A percentile compares a stretch with the other conserved stretches of the same genome.
Conservation (phyloP, 768 basidiomycete genomes). For the Tulasnella calospora region DNA sequence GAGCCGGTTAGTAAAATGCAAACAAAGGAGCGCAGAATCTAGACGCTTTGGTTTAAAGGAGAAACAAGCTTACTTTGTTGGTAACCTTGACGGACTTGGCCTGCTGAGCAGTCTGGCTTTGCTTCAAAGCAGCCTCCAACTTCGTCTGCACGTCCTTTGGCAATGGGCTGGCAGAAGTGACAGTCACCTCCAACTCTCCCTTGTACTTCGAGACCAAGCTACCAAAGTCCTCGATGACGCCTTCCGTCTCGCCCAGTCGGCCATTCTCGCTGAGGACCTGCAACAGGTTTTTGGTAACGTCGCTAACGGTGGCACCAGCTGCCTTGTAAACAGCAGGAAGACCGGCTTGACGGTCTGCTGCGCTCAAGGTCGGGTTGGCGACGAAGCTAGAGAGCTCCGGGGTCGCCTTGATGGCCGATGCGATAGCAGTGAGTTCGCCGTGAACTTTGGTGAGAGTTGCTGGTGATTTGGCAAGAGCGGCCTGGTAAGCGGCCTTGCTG, state of each 20-base stretch:
- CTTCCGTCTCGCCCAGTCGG: slow-evolving; percentile 73
- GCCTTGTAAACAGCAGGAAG: slow-evolving; percentile 64
- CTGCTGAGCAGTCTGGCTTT: slow-evolving; percentile 74
- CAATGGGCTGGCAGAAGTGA: slow-evolving; percentile 82
- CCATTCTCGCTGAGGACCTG: slow-evolving; percentile 88
- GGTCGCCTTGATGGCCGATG: slow-evolving; percentile 60
- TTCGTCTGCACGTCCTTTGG: slow-evolving; percentile 68
- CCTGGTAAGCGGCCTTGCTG: slow-evolving; percentile 74
- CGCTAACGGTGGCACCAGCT: slow-evolving; percentile 52
- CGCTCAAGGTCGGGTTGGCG: slow-evolving; percentile 84
- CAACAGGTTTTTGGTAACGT: slow-evolving; percentile 90
- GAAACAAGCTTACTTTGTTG: slow-evolving; percentile 65
- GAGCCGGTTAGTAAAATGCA: not conserved
- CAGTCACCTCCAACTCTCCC: slow-evolving; percentile 87
- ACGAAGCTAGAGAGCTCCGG: slow-evolving; percentile 68
- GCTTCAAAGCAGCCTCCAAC: slow-evolving; percentile 81
- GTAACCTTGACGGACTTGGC: slow-evolving; percentile 84
- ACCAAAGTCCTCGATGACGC: slow-evolving; percentile 87
- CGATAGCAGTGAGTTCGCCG: slow-evolving; percentile 69
- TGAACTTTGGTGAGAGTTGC: slow-evolving; percentile 80
- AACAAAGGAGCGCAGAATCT: not conserved
- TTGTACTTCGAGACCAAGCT: slow-evolving; percentile 82
- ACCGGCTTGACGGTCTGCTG: slow-evolving; percentile 64
- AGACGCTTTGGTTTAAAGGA: not conserved
- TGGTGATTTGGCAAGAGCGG: slow-evolving; percentile 77